Evolutionary conservation across 768 basidiomycete species (phyloP).

Genomic region (Lactarius trivialis): DNA sequence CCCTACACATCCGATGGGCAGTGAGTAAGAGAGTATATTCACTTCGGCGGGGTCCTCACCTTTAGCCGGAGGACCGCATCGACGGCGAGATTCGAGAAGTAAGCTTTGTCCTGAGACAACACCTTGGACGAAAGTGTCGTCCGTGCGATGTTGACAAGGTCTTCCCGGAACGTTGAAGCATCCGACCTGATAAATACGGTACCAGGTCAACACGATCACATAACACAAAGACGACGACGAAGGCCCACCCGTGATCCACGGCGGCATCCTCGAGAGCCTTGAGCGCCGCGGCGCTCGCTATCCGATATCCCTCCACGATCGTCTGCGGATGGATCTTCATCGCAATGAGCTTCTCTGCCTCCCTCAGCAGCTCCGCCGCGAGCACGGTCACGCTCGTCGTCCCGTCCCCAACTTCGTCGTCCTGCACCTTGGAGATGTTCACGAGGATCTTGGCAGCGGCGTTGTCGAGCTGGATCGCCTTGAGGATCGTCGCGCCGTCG

Average conservation of each 20-base stretch:
- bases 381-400: constrained; percentile 90
- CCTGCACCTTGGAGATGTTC: constrained; percentile 99
- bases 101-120: constrained; percentile 92
- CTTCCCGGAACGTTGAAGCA: constrained; percentile 68
- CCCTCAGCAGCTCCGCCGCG: constrained; percentile 83
- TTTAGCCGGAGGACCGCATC: constrained; percentile 92
- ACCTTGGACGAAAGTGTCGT: constrained; percentile 97
- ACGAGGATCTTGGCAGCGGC: constrained; percentile 99
- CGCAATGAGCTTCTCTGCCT: constrained; percentile 90
- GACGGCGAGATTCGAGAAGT: constrained; percentile 96
- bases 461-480: constrained; percentile 95
- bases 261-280: constrained; percentile 79
- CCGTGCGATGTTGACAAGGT: constrained; percentile 92
- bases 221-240: constrained; percentile 29
- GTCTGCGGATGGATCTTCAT: constrained; percentile 97
- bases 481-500: constrained; percentile 97
- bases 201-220: not conserved
- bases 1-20: constrained; percentile 45
- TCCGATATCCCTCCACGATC: constrained; percentile 92
- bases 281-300: constrained; percentile 81
- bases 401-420: constrained; percentile 97
- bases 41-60: constrained; percentile 33
- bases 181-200: constrained; percentile 46
- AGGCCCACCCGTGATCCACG: constrained; percentile 78
- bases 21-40: not conserved